Evolutionary conservation across 129 eudicot species (phyloP).

Genomic region (Flaveria sonorensis): DNA sequence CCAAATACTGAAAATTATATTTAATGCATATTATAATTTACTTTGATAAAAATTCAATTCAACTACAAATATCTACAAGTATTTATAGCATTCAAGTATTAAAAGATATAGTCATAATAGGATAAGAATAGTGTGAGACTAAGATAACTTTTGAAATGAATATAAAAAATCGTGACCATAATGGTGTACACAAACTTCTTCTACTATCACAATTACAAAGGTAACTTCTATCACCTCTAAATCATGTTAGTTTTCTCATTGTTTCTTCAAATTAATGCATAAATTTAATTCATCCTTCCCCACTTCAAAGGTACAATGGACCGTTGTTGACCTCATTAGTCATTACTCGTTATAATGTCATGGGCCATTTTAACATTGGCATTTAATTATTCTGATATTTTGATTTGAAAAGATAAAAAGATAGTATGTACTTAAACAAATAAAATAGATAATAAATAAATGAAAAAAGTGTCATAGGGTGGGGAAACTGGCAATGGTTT

Average conservation of each 20-base stretch:
- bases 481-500: constrained; percentile 25
- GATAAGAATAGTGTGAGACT: too few species aligned
- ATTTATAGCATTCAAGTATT: too few species aligned
- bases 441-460: constrained; percentile 2
- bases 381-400: background rate
- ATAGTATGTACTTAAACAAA: constrained; percentile 15
- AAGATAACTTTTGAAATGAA: too few species aligned
- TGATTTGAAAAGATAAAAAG: background rate
- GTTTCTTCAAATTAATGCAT: background rate
- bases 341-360: background rate
- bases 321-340: background rate
- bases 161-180: too few species aligned
- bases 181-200: too few species aligned
- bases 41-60: too few species aligned
- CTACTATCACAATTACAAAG: too few species aligned
- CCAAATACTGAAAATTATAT: too few species aligned
- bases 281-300: background rate
- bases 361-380: background rate
- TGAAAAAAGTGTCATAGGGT: constrained; percentile 22
- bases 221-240: background rate
- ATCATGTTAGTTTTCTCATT: background rate
- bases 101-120: too few species aligned
- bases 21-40: too few species aligned
- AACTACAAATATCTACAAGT: too few species aligned
- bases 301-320: constrained; percentile 9